Percentiles rank a stretch among this genome's conserved stretches.
phyloP scores from a whole-genome alignment of 495 filamentous ascomycete genomes.

The Pseudoneurospora amorphoporcata region DNA sequence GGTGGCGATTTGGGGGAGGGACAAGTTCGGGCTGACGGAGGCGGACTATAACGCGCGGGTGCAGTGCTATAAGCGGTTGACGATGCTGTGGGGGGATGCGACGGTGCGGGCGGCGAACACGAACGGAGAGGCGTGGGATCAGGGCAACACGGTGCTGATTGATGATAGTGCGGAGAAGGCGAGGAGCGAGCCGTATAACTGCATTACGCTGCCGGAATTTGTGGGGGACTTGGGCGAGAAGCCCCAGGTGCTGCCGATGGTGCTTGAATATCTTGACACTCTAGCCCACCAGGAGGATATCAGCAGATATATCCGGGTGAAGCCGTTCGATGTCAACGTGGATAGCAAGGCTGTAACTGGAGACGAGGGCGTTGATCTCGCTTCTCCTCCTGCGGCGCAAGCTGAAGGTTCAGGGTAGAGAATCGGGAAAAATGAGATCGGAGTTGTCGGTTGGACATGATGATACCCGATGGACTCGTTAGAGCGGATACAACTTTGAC shows the following conservation, averaged over 20 bases:
- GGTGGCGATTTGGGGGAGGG: slow-evolving; percentile 69
- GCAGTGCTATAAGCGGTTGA: slow-evolving; percentile 80
- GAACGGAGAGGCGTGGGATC: slow-evolving; percentile 48
- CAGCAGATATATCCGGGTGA: slow-evolving; percentile 32
- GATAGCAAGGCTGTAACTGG: background rate
- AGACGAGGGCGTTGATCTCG: background rate
- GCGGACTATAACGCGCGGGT: slow-evolving; percentile 58
- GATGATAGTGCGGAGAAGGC: slow-evolving; percentile 79
- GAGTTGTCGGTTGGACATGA: background rate
- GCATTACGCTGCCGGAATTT: slow-evolving; percentile 73
- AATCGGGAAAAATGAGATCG: background rate
- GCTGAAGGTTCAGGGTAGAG: background rate
- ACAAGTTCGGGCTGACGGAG: slow-evolving; percentile 56
- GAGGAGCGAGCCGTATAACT: slow-evolving; percentile 70
- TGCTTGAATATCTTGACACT: slow-evolving; percentile 39
- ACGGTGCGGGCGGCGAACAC: slow-evolving; percentile 39
- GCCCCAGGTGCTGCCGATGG: slow-evolving; percentile 30
- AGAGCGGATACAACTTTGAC: background rate
- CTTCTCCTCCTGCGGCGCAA: background rate
- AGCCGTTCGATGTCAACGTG: slow-evolving; percentile 21
- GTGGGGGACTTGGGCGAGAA: slow-evolving; percentile 28
- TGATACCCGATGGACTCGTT: background rate
- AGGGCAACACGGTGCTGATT: slow-evolving; percentile 80
- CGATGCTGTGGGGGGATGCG: slow-evolving; percentile 54
- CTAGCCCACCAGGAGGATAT: slow-evolving; percentile 33